Evolutionary conservation across 163 green algal genomes (phyloP).

Genomic region (Chlamydomonas reinhardtii): DNA sequence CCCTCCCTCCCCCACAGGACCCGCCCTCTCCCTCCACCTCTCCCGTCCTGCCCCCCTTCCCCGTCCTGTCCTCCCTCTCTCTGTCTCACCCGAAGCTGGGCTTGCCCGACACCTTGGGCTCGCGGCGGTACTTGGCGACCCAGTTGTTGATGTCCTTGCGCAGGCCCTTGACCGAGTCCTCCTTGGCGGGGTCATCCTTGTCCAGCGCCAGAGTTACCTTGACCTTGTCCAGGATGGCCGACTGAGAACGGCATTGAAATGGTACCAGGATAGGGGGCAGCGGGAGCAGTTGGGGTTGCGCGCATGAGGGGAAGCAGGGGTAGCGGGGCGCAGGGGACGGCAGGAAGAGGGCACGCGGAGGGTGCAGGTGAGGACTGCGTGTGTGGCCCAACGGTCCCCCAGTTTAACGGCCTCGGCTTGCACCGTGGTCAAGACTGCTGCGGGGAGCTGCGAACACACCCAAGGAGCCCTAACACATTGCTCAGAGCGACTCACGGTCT

Average conservation of each 20-base stretch:
- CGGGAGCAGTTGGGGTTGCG: neutral
- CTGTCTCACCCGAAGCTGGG: constrained; percentile 82
- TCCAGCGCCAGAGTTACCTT: constrained; percentile 68
- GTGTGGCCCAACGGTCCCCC: neutral
- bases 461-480: neutral
- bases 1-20: no score
- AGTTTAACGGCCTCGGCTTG: no score
- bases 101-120: constrained; percentile 79
- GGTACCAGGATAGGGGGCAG: neutral
- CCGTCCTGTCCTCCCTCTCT: neutral
- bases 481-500: constrained; percentile 57
- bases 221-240: constrained; percentile 71
- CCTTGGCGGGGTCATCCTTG: constrained; percentile 74
- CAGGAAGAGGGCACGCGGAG: no score
- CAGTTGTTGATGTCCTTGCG: constrained; percentile 86
- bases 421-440: neutral
- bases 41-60: neutral
- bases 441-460: neutral
- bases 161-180: constrained; percentile 73
- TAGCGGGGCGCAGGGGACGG: no score
- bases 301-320: neutral
- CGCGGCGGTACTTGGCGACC: constrained; percentile 91
- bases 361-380: no score
- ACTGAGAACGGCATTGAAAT: constrained; percentile 33
- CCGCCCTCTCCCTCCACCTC: neutral